Evolutionary conservation across 2,329 filamentous ascomycete species (phyloP).

Genomic region (Verruconis gallopava): DNA sequence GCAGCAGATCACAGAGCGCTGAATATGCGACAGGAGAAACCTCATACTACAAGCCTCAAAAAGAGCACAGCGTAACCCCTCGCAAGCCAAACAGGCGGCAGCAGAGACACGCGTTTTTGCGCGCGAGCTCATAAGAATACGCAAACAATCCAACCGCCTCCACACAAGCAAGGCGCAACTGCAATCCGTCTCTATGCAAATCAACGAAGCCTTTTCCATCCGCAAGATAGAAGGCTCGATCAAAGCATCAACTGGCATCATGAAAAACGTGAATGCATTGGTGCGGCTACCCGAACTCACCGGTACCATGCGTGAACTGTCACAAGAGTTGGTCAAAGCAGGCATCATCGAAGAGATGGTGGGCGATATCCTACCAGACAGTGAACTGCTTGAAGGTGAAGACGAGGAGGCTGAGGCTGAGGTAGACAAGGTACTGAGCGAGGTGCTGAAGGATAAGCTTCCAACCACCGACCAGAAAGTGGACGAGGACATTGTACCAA

Average conservation of each 20-base stretch:
- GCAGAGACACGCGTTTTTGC: constrained; percentile 81
- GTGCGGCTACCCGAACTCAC: constrained; percentile 76
- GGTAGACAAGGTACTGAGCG: constrained; percentile 84
- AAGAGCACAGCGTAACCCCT: constrained; percentile 46
- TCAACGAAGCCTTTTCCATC: constrained; percentile 89
- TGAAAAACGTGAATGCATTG: constrained; percentile 89
- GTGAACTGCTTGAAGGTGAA: constrained; percentile 55
- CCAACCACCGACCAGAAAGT: constrained; percentile 49
- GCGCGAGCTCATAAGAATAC: constrained; percentile 69
- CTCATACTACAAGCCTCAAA: constrained; percentile 23
- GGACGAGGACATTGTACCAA: constrained; percentile 38
- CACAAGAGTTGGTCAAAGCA: constrained; percentile 79
- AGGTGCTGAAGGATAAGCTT: constrained; percentile 69
- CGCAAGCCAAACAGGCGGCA: constrained; percentile 64
- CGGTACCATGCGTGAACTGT: constrained; percentile 78
- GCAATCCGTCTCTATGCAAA: constrained; percentile 89
- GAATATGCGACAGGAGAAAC: not conserved
- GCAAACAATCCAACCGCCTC: constrained; percentile 61
- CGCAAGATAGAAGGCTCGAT: constrained; percentile 93
- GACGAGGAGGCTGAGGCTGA: constrained; percentile 68
- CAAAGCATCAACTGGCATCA: constrained; percentile 73
- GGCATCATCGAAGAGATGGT: constrained; percentile 98
- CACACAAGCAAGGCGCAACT: constrained; percentile 85
- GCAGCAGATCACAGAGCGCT: too few species aligned
- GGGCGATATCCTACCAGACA: constrained; percentile 65